phyloP scores from a whole-genome alignment of 306 rosid genomes.

The Begonia loranthoides region DNA sequence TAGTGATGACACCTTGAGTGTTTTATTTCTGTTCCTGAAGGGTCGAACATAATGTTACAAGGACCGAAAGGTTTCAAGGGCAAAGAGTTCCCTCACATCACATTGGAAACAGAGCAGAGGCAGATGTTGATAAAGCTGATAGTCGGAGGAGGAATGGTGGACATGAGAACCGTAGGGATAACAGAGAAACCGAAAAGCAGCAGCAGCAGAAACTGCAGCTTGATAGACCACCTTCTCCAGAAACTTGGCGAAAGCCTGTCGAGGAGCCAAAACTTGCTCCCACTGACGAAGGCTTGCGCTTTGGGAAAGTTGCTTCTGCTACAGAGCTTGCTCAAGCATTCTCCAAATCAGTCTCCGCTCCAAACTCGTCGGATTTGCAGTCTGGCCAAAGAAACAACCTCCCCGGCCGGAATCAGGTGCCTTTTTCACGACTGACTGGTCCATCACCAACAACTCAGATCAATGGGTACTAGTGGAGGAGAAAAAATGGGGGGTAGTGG shows the following conservation, averaged over 20 bases:
- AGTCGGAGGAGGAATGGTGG: constrained; percentile 66
- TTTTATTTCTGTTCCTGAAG: constrained; percentile 19
- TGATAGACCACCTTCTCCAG: constrained; percentile 74
- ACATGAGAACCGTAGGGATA: constrained; percentile 37
- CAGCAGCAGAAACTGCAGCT: constrained; percentile 7
- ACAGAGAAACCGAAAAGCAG: constrained; percentile 45
- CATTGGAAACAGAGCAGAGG: constrained; percentile 33
- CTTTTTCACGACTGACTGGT: constrained; percentile 83
- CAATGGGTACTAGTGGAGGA: constrained; percentile 51
- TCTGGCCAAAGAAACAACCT: constrained; percentile 15
- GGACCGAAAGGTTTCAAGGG: constrained; percentile 44
- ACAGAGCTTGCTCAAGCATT: constrained; percentile 90
- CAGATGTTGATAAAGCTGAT: constrained; percentile 33
- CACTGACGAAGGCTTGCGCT: constrained; percentile 25
- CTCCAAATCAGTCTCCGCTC: constrained; percentile 78
- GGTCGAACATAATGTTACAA: constrained; percentile 40
- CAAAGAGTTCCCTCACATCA: constrained; percentile 21
- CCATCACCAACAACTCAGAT: constrained; percentile 75
- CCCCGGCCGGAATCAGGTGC: constrained; percentile 43
- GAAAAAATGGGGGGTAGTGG: no score
- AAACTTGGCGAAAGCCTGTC: constrained; percentile 91
- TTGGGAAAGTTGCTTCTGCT: constrained; percentile 77
- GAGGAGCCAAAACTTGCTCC: constrained; percentile 45
- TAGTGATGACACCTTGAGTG: no score
- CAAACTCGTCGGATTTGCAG: constrained; percentile 34